These are phyloP conservation scores for Pachysolen tannophilus DNA, from an alignment of 805 yeast species.

Conservation along the genomic window DNA sequence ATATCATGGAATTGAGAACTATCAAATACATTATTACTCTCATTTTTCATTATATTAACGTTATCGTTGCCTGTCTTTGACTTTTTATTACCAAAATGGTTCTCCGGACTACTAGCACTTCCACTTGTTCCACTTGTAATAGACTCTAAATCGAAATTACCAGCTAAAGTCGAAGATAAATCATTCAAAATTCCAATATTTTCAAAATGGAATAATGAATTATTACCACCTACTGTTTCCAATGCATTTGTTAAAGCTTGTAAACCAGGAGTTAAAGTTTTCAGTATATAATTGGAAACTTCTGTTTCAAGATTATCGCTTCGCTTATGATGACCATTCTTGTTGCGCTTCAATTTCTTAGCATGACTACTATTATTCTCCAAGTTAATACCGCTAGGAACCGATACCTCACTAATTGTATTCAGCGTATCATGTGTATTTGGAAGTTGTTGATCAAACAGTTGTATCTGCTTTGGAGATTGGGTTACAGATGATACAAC, in stretches of 20 bases:
- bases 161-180: no score
- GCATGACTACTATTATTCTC: no score
- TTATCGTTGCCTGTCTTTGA: background rate
- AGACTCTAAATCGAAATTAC: background rate
- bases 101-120: slow-evolving; percentile 2
- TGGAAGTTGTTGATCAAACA: no score
- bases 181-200: slow-evolving; percentile 1
- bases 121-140: background rate
- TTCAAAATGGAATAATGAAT: slow-evolving; percentile 1
- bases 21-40: no score
- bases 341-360: no score
- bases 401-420: no score
- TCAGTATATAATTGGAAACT: background rate
- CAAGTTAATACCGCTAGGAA: no score
- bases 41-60: background rate
- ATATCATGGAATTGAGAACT: background rate
- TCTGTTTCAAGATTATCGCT: background rate
- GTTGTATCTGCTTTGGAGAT: no score
- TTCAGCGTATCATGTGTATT: no score
- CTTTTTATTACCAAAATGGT: no score
- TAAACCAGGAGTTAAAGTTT: slow-evolving; percentile 3
- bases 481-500: no score
- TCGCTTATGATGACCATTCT: slow-evolving; percentile 2
- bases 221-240: slow-evolving; percentile 4
- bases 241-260: slow-evolving; percentile 7